Evolutionary conservation across 306 rosid genomes (phyloP).

Genomic region (Trifolium pratense): DNA sequence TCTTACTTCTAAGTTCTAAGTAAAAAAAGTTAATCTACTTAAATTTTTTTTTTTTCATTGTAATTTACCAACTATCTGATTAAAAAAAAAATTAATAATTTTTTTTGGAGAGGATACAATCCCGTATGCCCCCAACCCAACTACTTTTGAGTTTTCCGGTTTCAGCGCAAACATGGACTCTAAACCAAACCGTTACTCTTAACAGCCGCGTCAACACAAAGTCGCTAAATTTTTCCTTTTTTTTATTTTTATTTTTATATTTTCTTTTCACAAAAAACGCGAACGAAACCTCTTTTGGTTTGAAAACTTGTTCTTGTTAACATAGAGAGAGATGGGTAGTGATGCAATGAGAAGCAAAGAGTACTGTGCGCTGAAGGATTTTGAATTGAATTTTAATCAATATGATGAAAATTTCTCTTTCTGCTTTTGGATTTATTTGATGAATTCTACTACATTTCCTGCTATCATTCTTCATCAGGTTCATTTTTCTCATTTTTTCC

Average conservation of each 20-base stretch:
- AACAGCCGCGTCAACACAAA: slow-evolving; percentile 43
- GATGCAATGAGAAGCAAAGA: slow-evolving; percentile 49
- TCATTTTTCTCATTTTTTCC: not conserved
- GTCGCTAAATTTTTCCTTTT: not conserved
- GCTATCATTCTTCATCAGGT: slow-evolving; percentile 75
- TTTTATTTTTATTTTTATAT: too few species aligned
- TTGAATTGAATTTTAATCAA: slow-evolving; percentile 60
- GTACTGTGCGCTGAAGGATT: slow-evolving; percentile 67
- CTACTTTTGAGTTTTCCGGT: not conserved
- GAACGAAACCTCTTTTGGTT: slow-evolving; percentile 37
- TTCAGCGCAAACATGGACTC: slow-evolving; percentile 16
- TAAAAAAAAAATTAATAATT: too few species aligned
- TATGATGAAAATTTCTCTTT: slow-evolving; percentile 60
- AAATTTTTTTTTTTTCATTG: too few species aligned
- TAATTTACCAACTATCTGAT: too few species aligned
- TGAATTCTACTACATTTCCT: slow-evolving; percentile 65
- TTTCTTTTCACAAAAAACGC: not conserved
- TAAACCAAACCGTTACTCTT: slow-evolving; percentile 50
- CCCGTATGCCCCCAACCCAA: too few species aligned
- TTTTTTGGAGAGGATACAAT: too few species aligned
- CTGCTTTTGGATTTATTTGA: slow-evolving; percentile 86
- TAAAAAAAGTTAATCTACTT: too few species aligned
- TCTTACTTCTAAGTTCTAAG: too few species aligned
- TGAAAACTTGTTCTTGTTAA: not conserved
- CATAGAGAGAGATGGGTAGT: slow-evolving; percentile 45